phyloP scores from a whole-genome alignment of 495 filamentous ascomycete species.

The Massariosphaeria phaeospora region DNA sequence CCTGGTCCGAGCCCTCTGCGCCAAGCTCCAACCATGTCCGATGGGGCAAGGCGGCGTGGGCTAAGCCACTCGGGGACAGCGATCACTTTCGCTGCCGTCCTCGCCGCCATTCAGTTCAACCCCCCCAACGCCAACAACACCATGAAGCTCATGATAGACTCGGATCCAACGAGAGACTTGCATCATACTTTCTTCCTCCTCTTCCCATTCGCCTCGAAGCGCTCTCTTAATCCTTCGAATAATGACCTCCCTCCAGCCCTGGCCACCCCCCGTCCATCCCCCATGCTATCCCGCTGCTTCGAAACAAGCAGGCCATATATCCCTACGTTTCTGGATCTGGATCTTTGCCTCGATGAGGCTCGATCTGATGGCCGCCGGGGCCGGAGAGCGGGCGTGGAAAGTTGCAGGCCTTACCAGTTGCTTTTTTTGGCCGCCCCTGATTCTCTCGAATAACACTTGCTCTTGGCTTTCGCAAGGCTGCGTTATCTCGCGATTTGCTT shows the following conservation, averaged over 20 bases:
- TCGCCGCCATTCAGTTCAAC: not conserved
- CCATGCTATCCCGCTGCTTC: not conserved
- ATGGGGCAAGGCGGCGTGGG: not conserved
- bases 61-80: conserved; percentile 6
- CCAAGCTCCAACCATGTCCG: not conserved
- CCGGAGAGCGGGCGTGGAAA: not conserved
- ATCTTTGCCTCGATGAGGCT: not conserved
- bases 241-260: not conserved
- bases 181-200: not conserved
- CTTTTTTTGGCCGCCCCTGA: not conserved
- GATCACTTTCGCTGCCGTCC: too few relatives aligned
- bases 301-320: not conserved
- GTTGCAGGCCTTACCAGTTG: not conserved
- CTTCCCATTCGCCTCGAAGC: not conserved
- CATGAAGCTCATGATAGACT: not conserved
- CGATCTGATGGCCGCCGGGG: not conserved
- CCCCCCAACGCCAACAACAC: not conserved
- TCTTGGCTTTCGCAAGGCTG: too few relatives aligned
- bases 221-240: not conserved
- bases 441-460: too few relatives aligned
- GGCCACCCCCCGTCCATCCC: not conserved
- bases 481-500: too few relatives aligned
- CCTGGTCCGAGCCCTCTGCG: too few relatives aligned
- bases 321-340: not conserved
- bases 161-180: not conserved